phyloP scores from a whole-genome alignment of 208 protist genomes.

The Herpetomonas tarakana region DNA sequence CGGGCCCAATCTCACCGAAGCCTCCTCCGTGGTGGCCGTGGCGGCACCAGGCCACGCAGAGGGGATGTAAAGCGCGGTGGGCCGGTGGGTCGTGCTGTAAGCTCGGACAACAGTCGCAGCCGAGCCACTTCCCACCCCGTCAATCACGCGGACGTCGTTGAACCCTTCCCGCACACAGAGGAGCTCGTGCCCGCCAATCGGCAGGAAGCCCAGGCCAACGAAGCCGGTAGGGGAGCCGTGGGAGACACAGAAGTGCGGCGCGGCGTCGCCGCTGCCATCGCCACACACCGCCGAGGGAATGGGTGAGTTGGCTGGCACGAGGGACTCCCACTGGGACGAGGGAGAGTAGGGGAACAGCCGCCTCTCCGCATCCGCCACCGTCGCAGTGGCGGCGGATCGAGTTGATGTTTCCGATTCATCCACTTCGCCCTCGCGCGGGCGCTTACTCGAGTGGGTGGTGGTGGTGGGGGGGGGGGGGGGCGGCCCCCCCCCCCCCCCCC shows the following conservation, averaged over 20 bases:
- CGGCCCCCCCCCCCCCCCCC: too few relatives aligned
- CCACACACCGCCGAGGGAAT: not conserved
- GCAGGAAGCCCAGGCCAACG: conserved; percentile 31
- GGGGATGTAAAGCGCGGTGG: conserved; percentile 49
- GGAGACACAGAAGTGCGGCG: too few relatives aligned
- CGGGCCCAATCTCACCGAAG: not conserved
- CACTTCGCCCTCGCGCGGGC: not conserved
- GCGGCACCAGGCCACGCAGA: not conserved
- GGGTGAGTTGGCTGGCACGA: conserved; percentile 21
- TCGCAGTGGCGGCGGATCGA: too few relatives aligned
- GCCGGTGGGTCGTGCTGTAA: conserved; percentile 65
- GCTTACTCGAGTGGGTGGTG: not conserved
- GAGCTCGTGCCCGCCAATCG: conserved; percentile 12
- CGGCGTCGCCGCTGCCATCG: not conserved
- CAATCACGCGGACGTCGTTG: conserved; percentile 65
- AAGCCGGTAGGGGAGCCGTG: conserved; percentile 47
- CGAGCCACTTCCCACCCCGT: conserved; percentile 13
- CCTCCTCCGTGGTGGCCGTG: not conserved
- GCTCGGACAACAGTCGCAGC: conserved; percentile 35
- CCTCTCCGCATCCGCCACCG: not conserved
- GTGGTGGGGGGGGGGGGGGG: conserved; percentile 1
- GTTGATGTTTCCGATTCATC: not conserved
- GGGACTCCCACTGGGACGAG: conserved; percentile 19
- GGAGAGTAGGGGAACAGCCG: not conserved
- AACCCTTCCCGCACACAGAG: conserved; percentile 58